Conservation (phyloP, 1,284 basidiomycete species). For the Psilocybe mexicana region DNA sequence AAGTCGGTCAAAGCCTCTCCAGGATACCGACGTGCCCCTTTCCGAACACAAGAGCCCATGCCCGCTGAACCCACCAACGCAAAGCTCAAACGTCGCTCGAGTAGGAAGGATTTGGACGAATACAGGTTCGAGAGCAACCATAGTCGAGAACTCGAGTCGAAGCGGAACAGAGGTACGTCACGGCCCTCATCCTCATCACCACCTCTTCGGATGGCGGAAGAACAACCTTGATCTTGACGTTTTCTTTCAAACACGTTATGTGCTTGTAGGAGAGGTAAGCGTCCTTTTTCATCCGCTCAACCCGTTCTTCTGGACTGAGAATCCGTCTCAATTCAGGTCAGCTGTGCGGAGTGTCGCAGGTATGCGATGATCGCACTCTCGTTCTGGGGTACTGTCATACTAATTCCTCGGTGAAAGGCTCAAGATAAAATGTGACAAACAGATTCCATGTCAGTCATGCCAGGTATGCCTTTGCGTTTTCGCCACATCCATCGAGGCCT, state of each 20-base stretch:
- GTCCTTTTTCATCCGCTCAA: not conserved
- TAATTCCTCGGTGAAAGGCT: slow-evolving; percentile 41
- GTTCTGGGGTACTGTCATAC: not conserved
- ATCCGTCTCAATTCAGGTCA: slow-evolving; percentile 41
- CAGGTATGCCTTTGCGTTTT: slow-evolving; percentile 41
- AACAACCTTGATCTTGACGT: not conserved
- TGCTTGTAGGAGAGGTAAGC: slow-evolving; percentile 34
- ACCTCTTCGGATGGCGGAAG: not conserved
- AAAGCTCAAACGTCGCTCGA: slow-evolving; percentile 47
- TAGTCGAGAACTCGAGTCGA: slow-evolving; percentile 53
- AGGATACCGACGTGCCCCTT: not conserved
- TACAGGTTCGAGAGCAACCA: slow-evolving; percentile 50
- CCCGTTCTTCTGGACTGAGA: not conserved
- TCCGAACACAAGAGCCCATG: slow-evolving; percentile 31
- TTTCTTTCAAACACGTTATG: slow-evolving; percentile 7
- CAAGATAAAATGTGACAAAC: slow-evolving; percentile 77
- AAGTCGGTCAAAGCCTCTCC: slow-evolving; percentile 8
- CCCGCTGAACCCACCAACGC: slow-evolving; percentile 49
- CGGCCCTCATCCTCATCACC: not conserved
- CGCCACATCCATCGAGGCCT: not conserved
- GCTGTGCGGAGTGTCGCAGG: slow-evolving; percentile 66
- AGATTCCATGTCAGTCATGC: slow-evolving; percentile 71
- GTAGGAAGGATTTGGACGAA: slow-evolving; percentile 49
- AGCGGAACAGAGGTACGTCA: slow-evolving; percentile 45
- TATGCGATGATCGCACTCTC: slow-evolving; percentile 50